A percentile compares a stretch with the other conserved stretches of the same genome.
Evolutionary conservation across 306 rosid genomes (phyloP).

Genomic region (Comarum palustre): DNA sequence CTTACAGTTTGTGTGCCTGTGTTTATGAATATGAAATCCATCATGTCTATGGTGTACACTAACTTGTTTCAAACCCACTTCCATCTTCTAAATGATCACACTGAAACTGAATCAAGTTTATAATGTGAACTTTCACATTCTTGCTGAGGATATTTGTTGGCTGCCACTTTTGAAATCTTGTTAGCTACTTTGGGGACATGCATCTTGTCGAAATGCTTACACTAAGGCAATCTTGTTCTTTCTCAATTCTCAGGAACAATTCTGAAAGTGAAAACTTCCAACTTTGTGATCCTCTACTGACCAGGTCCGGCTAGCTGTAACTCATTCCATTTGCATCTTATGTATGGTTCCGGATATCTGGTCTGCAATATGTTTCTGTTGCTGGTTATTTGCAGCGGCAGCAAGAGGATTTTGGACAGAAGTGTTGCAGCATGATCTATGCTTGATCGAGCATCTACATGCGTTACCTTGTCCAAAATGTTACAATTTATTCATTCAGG

Average conservation of each 20-base stretch:
- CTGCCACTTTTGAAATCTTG: background rate
- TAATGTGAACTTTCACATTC: background rate
- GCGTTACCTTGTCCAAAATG: background rate
- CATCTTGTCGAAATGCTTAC: background rate
- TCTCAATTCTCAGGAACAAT: slow-evolving; percentile 16
- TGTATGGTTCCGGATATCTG: background rate
- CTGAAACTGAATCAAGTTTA: background rate
- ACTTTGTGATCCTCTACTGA: background rate
- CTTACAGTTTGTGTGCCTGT: background rate
- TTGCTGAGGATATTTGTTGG: background rate
- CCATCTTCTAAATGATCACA: background rate
- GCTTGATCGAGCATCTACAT: background rate
- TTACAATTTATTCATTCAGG: background rate
- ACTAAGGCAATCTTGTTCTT: slow-evolving; percentile 6
- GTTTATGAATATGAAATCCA: background rate
- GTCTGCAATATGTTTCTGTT: slow-evolving; percentile 4
- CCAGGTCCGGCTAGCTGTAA: background rate
- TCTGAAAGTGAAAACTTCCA: slow-evolving; percentile 1
- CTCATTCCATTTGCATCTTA: background rate
- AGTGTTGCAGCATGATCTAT: background rate
- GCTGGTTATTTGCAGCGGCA: background rate
- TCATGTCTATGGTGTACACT: background rate
- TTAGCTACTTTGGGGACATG: background rate
- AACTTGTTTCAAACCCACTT: background rate
- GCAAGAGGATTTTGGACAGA: background rate